Evolutionary conservation across 495 filamentous ascomycete genomes (phyloP).

Genomic region (Aspergillus leporis): DNA sequence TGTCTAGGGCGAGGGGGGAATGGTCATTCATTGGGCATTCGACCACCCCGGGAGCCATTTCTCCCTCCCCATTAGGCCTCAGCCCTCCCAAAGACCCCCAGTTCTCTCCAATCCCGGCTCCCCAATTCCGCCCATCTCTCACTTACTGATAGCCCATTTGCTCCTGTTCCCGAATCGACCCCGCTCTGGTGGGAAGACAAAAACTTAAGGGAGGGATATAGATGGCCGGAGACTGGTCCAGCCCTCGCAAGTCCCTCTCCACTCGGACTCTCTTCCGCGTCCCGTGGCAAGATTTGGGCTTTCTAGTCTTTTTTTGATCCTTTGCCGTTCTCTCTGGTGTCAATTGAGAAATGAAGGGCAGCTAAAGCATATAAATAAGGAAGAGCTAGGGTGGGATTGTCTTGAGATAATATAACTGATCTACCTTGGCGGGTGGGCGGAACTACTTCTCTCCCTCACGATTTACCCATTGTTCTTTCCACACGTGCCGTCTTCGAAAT

Average conservation of each 20-base stretch:
- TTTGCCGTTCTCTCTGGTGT: conserved; percentile 10
- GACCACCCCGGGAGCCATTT: conserved; percentile 49
- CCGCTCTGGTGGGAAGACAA: conserved; percentile 51
- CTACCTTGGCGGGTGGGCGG: conserved; percentile 1
- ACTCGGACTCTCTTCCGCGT: conserved; percentile 34
- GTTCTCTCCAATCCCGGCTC: conserved; percentile 39
- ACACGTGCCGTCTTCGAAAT: neutral
- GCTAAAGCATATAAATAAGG: conserved; percentile 18
- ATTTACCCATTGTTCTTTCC: conserved; percentile 14
- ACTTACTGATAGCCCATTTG: conserved; percentile 45
- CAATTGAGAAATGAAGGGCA: conserved; percentile 4
- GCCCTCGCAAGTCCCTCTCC: conserved; percentile 31
- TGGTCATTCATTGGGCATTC: conserved; percentile 45
- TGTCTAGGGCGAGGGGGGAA: conserved; percentile 21
- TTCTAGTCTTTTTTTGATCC: conserved; percentile 4
- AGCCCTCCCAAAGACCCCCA: conserved; percentile 30
- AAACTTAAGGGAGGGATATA: conserved; percentile 28
- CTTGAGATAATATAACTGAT: neutral
- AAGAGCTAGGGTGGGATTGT: neutral
- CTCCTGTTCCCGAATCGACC: conserved; percentile 46
- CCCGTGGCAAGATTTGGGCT: conserved; percentile 30
- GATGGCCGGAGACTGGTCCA: conserved; percentile 34
- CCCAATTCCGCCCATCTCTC: conserved; percentile 37
- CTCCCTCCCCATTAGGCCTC: conserved; percentile 44
- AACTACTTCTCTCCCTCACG: conserved; percentile 10